These are phyloP conservation scores for Trametes cubensis DNA, from an alignment of 768 basidiomycete genomes.

Conservation along the genomic window DNA sequence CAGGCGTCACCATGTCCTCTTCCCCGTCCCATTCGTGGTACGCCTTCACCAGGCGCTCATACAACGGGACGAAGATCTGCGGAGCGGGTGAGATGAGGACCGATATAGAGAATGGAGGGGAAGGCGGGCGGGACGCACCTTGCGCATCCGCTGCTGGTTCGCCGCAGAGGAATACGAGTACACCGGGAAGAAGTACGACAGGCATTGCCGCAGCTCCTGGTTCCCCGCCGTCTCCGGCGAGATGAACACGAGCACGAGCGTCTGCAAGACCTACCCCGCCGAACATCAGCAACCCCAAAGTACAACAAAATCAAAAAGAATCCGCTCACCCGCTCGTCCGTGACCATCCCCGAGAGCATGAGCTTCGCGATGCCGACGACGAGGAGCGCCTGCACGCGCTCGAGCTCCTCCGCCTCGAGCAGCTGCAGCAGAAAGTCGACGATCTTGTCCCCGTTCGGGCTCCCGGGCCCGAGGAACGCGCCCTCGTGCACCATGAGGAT, in stretches of 20 bases:
- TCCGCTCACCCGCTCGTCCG: constrained; percentile 71
- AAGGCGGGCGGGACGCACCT: constrained; percentile 50
- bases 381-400: constrained; percentile 69
- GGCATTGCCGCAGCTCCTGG: constrained; percentile 80
- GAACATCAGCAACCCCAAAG: not conserved
- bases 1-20: constrained; percentile 70
- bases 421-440: constrained; percentile 67
- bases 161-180: constrained; percentile 79
- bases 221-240: constrained; percentile 82
- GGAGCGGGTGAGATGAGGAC: not conserved
- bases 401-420: constrained; percentile 55
- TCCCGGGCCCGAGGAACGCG: constrained; percentile 56
- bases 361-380: constrained; percentile 87
- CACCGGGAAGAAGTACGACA: constrained; percentile 84
- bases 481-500: constrained; percentile 82
- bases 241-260: constrained; percentile 64
- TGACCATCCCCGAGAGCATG: constrained; percentile 73
- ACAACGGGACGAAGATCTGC: constrained; percentile 74
- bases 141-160: constrained; percentile 76
- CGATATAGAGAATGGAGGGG: constrained; percentile 1
- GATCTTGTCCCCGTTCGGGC: constrained; percentile 50
- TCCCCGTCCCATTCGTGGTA: constrained; percentile 70
- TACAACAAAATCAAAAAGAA: no score
- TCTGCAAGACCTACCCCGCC: constrained; percentile 45
- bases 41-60: constrained; percentile 58